phyloP scores from a whole-genome alignment of 106 monocot genomes.

The Iris macrosiphon region DNA sequence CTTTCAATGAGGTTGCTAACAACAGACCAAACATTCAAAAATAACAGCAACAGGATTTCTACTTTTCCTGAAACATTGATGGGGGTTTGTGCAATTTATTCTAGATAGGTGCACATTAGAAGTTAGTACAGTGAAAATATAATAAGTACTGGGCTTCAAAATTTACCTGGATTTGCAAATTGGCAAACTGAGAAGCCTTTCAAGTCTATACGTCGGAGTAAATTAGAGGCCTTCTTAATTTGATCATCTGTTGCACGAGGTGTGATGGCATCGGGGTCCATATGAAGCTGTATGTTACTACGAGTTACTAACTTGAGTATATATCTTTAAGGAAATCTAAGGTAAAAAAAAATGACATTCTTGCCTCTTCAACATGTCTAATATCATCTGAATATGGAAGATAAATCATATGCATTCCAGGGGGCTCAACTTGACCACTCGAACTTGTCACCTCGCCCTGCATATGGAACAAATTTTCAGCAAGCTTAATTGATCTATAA shows the following conservation, averaged over 20 bases:
- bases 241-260: constrained; percentile 73
- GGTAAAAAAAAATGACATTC: constrained; percentile 12
- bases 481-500: too few relatives aligned
- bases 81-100: too few relatives aligned
- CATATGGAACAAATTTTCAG: too few relatives aligned
- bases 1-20: too few relatives aligned
- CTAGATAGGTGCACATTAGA: too few relatives aligned
- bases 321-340: too few relatives aligned
- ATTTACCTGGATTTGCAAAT: constrained; percentile 84
- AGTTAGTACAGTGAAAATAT: too few relatives aligned
- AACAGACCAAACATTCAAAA: too few relatives aligned
- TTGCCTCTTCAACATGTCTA: constrained; percentile 71
- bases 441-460: constrained; percentile 73
- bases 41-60: too few relatives aligned
- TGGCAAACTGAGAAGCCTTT: constrained; percentile 91
- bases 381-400: constrained; percentile 95
- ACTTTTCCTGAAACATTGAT: too few relatives aligned
- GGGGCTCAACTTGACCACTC: constrained; percentile 85
- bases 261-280: constrained; percentile 13
- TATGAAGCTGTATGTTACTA: constrained; percentile 38
- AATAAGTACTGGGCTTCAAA: not conserved
- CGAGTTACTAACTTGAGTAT: not conserved
- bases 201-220: constrained; percentile 62
- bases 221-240: constrained; percentile 64
- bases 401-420: constrained; percentile 97